phyloP scores from a whole-genome alignment of 345 rosid species.

The Gossypium longicalyx region DNA sequence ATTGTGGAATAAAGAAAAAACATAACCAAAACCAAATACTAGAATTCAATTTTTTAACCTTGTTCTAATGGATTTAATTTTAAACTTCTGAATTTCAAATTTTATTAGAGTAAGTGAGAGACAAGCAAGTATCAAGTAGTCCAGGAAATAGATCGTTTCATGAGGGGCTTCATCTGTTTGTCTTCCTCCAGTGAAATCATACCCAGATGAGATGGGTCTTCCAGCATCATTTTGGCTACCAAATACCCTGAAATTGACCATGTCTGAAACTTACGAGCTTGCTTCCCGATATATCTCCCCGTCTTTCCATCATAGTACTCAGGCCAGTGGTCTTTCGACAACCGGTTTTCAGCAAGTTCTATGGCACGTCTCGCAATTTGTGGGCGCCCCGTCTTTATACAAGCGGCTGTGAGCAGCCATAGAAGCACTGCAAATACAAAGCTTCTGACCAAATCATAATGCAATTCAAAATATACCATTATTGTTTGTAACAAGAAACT shows the following conservation, averaged over 20 bases:
- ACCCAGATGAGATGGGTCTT: constrained; percentile 62
- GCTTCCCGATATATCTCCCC: constrained; percentile 53
- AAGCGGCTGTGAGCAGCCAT: constrained; percentile 65
- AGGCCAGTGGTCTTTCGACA: constrained; percentile 63
- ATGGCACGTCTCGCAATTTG: constrained; percentile 60
- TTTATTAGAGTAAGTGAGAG: too few species aligned
- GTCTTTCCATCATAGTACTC: constrained; percentile 64
- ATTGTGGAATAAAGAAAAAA: too few species aligned
- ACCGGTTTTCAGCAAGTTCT: constrained; percentile 44
- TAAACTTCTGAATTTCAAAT: too few species aligned
- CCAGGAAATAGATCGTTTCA: constrained; percentile 63
- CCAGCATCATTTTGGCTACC: constrained; percentile 66
- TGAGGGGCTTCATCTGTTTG: constrained; percentile 52
- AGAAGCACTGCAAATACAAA: constrained; percentile 44
- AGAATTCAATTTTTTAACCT: too few species aligned
- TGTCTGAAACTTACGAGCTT: constrained; percentile 63
- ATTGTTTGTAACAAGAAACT: background rate
- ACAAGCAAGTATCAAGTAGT: constrained; percentile 20
- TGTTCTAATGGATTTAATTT: too few species aligned
- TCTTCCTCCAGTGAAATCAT: constrained; percentile 68
- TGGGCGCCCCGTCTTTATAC: constrained; percentile 64
- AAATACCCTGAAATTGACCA: constrained; percentile 68
- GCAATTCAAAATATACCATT: background rate
- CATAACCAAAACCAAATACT: too few species aligned
- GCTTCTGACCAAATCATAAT: background rate